A percentile compares a stretch with the other conserved stretches of the same genome.
Conservation (phyloP, 352 stramenopile genomes). For the Globisporangium cylindrosporum region DNA sequence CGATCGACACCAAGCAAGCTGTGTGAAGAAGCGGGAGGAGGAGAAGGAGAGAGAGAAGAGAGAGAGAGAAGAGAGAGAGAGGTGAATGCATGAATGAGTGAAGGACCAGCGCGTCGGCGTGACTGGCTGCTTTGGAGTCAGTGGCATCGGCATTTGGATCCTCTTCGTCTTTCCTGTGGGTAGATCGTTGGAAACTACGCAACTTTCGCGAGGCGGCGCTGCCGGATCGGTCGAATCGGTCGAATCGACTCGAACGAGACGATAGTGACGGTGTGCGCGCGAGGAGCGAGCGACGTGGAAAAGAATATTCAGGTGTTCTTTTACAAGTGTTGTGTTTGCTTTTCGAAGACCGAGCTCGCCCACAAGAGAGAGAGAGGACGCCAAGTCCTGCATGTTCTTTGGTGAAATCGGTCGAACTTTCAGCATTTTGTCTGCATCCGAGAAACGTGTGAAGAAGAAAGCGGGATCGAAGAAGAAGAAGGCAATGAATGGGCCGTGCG, state of each 20-base stretch:
- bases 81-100: slow-evolving; percentile 24
- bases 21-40: slow-evolving; percentile 1
- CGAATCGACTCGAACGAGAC: slow-evolving; percentile 4
- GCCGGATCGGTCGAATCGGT: not conserved
- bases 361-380: slow-evolving; percentile 1
- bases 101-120: slow-evolving; percentile 12
- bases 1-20: slow-evolving; percentile 6
- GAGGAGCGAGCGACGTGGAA: not conserved
- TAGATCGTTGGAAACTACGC: slow-evolving; percentile 22
- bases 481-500: slow-evolving; percentile 3
- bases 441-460: slow-evolving; percentile 3
- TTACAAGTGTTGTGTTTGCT: slow-evolving; percentile 24
- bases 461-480: not conserved
- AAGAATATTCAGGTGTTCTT: slow-evolving; percentile 20
- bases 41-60: slow-evolving; percentile 8
- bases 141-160: slow-evolving; percentile 13
- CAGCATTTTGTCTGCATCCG: slow-evolving; percentile 12
- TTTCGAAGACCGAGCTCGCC: slow-evolving; percentile 6
- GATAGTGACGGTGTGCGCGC: not conserved
- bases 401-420: slow-evolving; percentile 14
- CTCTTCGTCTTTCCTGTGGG: slow-evolving; percentile 5
- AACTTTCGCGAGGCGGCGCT: slow-evolving; percentile 2
- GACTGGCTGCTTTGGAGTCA: slow-evolving; percentile 8
- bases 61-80: not conserved
- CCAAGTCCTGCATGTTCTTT: slow-evolving; percentile 11